These are phyloP conservation scores for Paraconiothyrium sp. DNA, from an alignment of 2,329 filamentous ascomycete species.

Conservation along the genomic window DNA sequence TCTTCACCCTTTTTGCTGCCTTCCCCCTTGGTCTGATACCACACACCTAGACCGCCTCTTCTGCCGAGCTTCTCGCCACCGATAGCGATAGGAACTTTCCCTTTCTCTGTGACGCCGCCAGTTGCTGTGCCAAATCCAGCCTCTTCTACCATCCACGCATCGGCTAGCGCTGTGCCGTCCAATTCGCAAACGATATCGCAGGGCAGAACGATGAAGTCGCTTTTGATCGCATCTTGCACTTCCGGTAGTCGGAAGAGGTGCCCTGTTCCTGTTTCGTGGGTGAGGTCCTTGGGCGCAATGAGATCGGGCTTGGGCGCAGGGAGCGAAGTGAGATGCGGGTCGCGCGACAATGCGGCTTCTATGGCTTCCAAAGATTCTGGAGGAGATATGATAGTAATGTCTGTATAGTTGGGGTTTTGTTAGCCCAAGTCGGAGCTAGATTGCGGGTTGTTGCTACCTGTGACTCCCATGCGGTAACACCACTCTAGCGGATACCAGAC, in stretches of 20 bases:
- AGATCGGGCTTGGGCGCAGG: slow-evolving; percentile 78
- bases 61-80: slow-evolving; percentile 67
- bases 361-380: slow-evolving; percentile 70
- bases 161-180: slow-evolving; percentile 80
- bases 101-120: slow-evolving; percentile 57
- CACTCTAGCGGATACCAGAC: slow-evolving; percentile 90
- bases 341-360: slow-evolving; percentile 75
- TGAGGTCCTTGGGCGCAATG: slow-evolving; percentile 77
- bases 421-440: not conserved
- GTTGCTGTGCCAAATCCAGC: slow-evolving; percentile 72
- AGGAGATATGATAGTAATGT: slow-evolving; percentile 67
- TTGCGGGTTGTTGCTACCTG: slow-evolving; percentile 61
- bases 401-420: slow-evolving; percentile 32
- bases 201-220: slow-evolving; percentile 89
- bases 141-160: slow-evolving; percentile 91
- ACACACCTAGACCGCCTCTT: slow-evolving; percentile 86
- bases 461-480: slow-evolving; percentile 82
- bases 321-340: slow-evolving; percentile 78
- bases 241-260: slow-evolving; percentile 87
- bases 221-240: slow-evolving; percentile 78
- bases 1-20: slow-evolving; percentile 87
- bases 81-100: slow-evolving; percentile 58
- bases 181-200: slow-evolving; percentile 95
- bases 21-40: slow-evolving; percentile 85
- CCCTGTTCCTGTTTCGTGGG: slow-evolving; percentile 87